A percentile compares a stretch with the other conserved stretches of the same genome.
These are phyloP conservation scores for Coemansia sp. DNA, from an alignment of 192 early-diverging fungal species.

Conservation along the genomic window DNA sequence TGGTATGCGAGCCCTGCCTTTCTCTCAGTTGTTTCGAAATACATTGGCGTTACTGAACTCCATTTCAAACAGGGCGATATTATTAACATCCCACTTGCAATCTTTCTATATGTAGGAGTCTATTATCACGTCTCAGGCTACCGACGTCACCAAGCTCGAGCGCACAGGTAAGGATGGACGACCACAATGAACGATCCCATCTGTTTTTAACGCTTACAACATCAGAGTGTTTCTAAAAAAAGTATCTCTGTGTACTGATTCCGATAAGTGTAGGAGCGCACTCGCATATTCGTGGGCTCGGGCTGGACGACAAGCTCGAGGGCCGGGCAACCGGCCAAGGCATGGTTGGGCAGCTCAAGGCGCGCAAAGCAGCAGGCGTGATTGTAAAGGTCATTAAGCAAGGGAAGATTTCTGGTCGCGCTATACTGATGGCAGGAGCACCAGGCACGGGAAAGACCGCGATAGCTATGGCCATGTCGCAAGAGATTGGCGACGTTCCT, in stretches of 20 bases:
- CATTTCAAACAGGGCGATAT: background rate
- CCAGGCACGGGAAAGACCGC: conserved; percentile 99
- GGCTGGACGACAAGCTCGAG: conserved; percentile 93
- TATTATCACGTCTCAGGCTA: conserved; percentile 50
- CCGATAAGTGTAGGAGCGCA: conserved; percentile 74
- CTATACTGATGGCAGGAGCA: conserved; percentile 97
- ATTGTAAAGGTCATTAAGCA: conserved; percentile 97
- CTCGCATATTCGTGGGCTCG: conserved; percentile 97
- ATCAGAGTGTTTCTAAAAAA: background rate
- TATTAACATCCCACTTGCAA: background rate
- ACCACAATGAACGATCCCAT: background rate
- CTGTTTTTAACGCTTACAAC: background rate
- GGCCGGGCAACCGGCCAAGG: conserved; percentile 85
- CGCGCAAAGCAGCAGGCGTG: conserved; percentile 94
- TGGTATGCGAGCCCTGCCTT: background rate
- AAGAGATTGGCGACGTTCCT: conserved; percentile 95
- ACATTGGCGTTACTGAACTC: background rate
- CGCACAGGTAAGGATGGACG: conserved; percentile 46
- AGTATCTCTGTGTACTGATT: background rate
- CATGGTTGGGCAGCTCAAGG: conserved; percentile 97
- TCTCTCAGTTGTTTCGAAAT: background rate
- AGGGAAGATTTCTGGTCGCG: conserved; percentile 95
- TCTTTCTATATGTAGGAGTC: conserved; percentile 38
- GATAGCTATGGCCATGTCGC: conserved; percentile 99
- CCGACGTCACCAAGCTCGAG: conserved; percentile 56